Conservation (phyloP, 1,139 yeast genomes). For the Entelexis sorbosivorans region DNA sequence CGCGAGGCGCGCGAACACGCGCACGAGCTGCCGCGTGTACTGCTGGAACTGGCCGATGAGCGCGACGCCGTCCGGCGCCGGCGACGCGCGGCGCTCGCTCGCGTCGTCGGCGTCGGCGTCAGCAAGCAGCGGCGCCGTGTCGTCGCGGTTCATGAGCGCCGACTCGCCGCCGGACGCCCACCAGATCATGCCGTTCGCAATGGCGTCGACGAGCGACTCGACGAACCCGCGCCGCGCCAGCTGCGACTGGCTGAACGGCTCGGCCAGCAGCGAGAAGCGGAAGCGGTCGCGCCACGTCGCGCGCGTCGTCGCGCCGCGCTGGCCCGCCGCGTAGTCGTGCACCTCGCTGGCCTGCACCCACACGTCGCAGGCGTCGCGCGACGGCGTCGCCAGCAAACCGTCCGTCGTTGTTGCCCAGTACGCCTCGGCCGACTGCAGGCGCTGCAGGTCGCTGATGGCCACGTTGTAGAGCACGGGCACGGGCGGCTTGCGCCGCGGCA, state of each 20-base stretch:
- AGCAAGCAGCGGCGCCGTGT: conserved; percentile 19
- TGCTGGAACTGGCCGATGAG: conserved; percentile 24
- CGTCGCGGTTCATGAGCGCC: conserved; percentile 33
- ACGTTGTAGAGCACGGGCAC: conserved; percentile 50
- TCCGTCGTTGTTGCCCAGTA: conserved; percentile 24
- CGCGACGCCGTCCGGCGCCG: conserved; percentile 20
- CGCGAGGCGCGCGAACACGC: conserved; percentile 20
- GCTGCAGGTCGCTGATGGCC: conserved; percentile 45
- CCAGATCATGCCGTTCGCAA: conserved; percentile 37
- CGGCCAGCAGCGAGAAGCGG: conserved; percentile 26
- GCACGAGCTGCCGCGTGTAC: conserved; percentile 23
- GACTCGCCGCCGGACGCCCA: conserved; percentile 75
- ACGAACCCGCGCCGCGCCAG: conserved; percentile 6
- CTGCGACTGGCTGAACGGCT: conserved; percentile 17
- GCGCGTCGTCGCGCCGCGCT: conserved; percentile 3
- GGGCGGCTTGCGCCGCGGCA: conserved; percentile 21
- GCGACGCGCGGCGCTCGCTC: not conserved
- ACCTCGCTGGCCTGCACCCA: conserved; percentile 14
- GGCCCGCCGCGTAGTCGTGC: conserved; percentile 16
- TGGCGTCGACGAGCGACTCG: conserved; percentile 18
- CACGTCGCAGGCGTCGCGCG: conserved; percentile 22
- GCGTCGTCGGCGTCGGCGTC: conserved; percentile 1
- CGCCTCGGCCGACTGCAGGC: conserved; percentile 20
- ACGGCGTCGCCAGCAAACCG: conserved; percentile 18
- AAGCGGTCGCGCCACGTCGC: conserved; percentile 27